These are phyloP conservation scores for Diplocarpon rosae DNA, from an alignment of 2,329 filamentous ascomycete genomes.

Conservation along the genomic window DNA sequence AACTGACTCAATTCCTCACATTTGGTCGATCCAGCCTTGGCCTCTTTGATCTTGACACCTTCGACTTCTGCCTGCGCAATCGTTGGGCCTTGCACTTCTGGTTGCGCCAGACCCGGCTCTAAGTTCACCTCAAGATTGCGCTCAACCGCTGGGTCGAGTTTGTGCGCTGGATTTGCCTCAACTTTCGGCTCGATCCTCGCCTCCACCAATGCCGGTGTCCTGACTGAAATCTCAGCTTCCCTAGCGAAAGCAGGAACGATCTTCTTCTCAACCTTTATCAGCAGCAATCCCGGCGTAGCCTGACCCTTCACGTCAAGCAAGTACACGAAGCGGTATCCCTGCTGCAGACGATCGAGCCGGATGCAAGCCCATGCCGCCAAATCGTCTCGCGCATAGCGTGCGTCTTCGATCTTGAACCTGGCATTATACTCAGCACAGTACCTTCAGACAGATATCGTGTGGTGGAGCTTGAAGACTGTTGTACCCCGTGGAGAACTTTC, in stretches of 20 bases:
- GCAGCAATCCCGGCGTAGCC: slow-evolving; percentile 53
- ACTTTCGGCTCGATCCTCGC: not conserved
- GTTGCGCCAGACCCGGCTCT: too few relatives aligned
- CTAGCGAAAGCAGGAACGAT: not conserved
- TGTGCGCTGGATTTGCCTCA: too few relatives aligned
- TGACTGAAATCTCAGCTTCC: not conserved
- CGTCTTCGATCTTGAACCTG: slow-evolving; percentile 73
- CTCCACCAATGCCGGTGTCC: not conserved
- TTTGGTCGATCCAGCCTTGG: too few relatives aligned
- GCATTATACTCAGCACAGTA: not conserved
- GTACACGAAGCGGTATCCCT: slow-evolving; percentile 68
- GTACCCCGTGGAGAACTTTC: not conserved
- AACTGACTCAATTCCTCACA: too few relatives aligned
- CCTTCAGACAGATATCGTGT: not conserved
- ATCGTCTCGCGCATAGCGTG: slow-evolving; percentile 68
- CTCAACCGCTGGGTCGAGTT: too few relatives aligned
- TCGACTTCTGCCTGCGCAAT: too few relatives aligned
- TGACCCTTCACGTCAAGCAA: slow-evolving; percentile 59
- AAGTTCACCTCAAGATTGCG: too few relatives aligned
- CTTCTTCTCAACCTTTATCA: slow-evolving; percentile 62
- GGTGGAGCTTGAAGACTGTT: not conserved
- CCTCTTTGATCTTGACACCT: too few relatives aligned
- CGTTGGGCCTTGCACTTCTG: too few relatives aligned
- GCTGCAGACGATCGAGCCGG: slow-evolving; percentile 65
- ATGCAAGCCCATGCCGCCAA: slow-evolving; percentile 84